Conservation (phyloP, 2,329 filamentous ascomycete species). For the Talaromyces sp. region DNA sequence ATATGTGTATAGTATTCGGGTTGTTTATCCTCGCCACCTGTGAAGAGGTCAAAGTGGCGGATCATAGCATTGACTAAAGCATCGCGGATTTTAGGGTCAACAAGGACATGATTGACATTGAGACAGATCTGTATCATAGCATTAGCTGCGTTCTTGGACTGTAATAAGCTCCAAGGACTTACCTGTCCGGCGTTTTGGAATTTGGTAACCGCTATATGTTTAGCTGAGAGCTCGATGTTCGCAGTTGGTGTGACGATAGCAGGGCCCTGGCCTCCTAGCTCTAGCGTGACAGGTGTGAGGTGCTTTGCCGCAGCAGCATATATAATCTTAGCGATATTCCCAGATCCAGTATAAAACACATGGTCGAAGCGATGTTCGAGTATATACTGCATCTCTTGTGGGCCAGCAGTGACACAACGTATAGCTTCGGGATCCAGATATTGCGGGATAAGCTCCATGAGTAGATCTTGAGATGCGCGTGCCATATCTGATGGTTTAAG, state of each 20-base stretch:
- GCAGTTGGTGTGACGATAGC: conserved; percentile 48
- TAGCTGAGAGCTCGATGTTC: conserved; percentile 48
- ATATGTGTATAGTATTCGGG: conserved; percentile 38
- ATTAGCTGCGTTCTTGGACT: not conserved
- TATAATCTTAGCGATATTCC: conserved; percentile 42
- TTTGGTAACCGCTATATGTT: conserved; percentile 48
- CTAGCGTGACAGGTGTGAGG: conserved; percentile 49
- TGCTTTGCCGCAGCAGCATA: conserved; percentile 47
- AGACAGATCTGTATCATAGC: conserved; percentile 35
- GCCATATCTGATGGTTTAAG: conserved; percentile 52
- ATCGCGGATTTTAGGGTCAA: conserved; percentile 44
- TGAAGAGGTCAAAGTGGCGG: conserved; percentile 39
- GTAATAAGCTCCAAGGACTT: not conserved
- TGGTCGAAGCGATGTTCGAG: conserved; percentile 47
- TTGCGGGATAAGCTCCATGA: conserved; percentile 44
- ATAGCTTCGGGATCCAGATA: conserved; percentile 49
- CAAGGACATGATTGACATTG: conserved; percentile 50
- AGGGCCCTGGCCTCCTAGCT: conserved; percentile 52
- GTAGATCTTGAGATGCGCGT: conserved; percentile 35
- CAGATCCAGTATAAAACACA: conserved; percentile 52
- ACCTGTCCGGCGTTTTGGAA: conserved; percentile 48
- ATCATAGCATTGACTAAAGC: conserved; percentile 39
- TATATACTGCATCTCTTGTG: conserved; percentile 41
- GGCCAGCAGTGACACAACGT: conserved; percentile 39
- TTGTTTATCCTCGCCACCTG: conserved; percentile 20